A percentile compares a stretch with the other conserved stretches of the same genome.
Evolutionary conservation across 345 rosid genomes (phyloP).

Genomic region (Aquilaria sinensis): DNA sequence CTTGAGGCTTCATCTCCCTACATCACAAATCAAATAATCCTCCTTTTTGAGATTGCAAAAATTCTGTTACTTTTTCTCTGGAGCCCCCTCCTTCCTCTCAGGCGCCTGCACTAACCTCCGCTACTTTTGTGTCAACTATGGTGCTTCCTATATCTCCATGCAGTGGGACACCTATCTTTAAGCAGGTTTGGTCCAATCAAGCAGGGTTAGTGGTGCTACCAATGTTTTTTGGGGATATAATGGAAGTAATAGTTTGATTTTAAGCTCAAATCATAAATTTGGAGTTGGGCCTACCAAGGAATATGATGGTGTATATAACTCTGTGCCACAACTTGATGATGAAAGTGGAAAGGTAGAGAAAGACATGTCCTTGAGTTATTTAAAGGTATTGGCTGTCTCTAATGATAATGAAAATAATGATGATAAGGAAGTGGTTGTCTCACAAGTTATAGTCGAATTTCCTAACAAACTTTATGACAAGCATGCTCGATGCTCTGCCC

Average conservation of each 20-base stretch:
- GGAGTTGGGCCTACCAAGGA: conserved; percentile 16
- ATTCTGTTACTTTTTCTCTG: too few relatives aligned
- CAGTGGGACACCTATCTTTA: too few relatives aligned
- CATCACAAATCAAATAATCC: too few relatives aligned
- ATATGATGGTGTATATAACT: conserved; percentile 18
- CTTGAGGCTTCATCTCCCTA: too few relatives aligned
- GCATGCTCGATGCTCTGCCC: conserved; percentile 33
- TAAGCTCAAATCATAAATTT: conserved; percentile 16
- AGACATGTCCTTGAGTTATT: conserved; percentile 24
- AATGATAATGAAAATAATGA: conserved; percentile 33
- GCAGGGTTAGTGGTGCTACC: conserved; percentile 11
- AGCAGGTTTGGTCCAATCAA: conserved; percentile 17
- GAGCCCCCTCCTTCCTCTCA: too few relatives aligned
- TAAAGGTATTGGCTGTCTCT: conserved; percentile 28
- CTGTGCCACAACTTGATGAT: conserved; percentile 20
- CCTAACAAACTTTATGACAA: conserved; percentile 81
- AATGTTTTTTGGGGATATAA: conserved; percentile 9
- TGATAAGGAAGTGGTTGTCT: conserved; percentile 20
- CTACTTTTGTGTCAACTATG: too few relatives aligned
- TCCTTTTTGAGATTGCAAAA: too few relatives aligned
- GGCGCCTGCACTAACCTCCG: too few relatives aligned
- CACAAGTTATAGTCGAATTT: conserved; percentile 24
- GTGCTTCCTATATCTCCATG: too few relatives aligned
- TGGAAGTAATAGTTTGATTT: background rate
- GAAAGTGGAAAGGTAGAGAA: conserved; percentile 21